phyloP scores from a whole-genome alignment of 192 early-diverging fungal species.

The Backusella mclennaniae region DNA sequence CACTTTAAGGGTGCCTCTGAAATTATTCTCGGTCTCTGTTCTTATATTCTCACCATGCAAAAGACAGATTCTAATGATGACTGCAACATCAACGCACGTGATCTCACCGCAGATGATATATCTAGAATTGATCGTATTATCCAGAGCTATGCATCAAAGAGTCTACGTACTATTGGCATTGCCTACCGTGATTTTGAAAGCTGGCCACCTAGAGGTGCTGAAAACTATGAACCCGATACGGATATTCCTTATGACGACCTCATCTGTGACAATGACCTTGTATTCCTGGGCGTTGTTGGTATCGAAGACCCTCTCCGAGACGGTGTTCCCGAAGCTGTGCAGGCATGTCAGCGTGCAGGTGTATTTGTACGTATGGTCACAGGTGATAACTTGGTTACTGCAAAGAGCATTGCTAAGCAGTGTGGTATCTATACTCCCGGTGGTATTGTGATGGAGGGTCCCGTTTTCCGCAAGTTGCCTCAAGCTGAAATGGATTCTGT shows the following conservation, averaged over 20 bases:
- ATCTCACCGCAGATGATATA: slow-evolving; percentile 33
- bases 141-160: slow-evolving; percentile 65
- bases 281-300: slow-evolving; percentile 86
- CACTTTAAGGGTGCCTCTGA: slow-evolving; percentile 96
- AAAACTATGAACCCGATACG: slow-evolving; percentile 28
- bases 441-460: slow-evolving; percentile 93
- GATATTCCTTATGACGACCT: slow-evolving; percentile 55
- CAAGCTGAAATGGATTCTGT: slow-evolving; percentile 83
- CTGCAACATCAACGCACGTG: slow-evolving; percentile 26
- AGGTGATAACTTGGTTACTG: slow-evolving; percentile 93
- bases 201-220: slow-evolving; percentile 45
- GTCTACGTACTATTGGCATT: slow-evolving; percentile 87
- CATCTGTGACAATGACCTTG: slow-evolving; percentile 55
- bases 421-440: slow-evolving; percentile 87
- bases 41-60: slow-evolving; percentile 46
- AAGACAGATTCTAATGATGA: slow-evolving; percentile 13
- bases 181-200: slow-evolving; percentile 80
- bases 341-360: slow-evolving; percentile 82
- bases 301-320: slow-evolving; percentile 95
- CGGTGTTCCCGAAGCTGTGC: slow-evolving; percentile 90
- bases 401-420: slow-evolving; percentile 88
- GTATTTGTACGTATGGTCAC: slow-evolving; percentile 98
- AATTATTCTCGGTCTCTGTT: slow-evolving; percentile 68
- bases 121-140: slow-evolving; percentile 52
- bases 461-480: slow-evolving; percentile 82